Evolutionary conservation across 2,329 filamentous ascomycete genomes (phyloP), one percentile per base, ranked within the genome.

Genomic region (Catunica adiposa): DNA sequence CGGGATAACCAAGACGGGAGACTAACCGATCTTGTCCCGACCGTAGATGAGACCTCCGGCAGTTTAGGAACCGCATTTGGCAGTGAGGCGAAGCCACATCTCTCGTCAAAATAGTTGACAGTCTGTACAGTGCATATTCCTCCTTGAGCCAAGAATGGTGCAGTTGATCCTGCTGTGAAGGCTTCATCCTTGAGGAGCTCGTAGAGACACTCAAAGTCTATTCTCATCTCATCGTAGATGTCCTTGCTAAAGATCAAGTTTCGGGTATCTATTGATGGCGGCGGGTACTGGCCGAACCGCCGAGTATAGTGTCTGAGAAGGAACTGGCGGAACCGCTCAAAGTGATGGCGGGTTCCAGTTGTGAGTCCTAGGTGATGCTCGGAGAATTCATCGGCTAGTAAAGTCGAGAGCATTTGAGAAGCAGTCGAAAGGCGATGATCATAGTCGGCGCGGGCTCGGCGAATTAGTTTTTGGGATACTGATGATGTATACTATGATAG

Each of bases 201-300:
- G 65, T 89, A 88, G 0, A 90, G 69, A 1, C 75, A 78, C 53
- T 79, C 74, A 60, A 92, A 89, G 60, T 90, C 86, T 34, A 73
- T 68, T 42, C 77, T 75, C 77, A 90, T 83, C 2, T 71, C 70
- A 31, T 70, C 70, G 62, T 80, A 80, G 1, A 83, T 56, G 11
- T 58, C 51, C 53, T 59, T 66, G 20, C 71, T 68, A 38, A 80
- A 77, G 15, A 79, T 74, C 60, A 83, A 84, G 1, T 1, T 74
- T 65, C 5, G 67, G 63, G 55, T 59, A 40, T 73, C 68, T 23
- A 69, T 64, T 1, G 69, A 65, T 1, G 69, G 69, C 0, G 85
- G 84, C 0, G 86, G 86, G 66, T 84, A 90, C 61, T 82, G 83
- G 3, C 84, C 84, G 31, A 87, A 73, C 55, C 80, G 81, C 0